Percentiles rank a stretch among this genome's conserved stretches.
Evolutionary conservation across 202 grass and related monocot genomes (phyloP).

Genomic region (Cymbopogon flexuosus): DNA sequence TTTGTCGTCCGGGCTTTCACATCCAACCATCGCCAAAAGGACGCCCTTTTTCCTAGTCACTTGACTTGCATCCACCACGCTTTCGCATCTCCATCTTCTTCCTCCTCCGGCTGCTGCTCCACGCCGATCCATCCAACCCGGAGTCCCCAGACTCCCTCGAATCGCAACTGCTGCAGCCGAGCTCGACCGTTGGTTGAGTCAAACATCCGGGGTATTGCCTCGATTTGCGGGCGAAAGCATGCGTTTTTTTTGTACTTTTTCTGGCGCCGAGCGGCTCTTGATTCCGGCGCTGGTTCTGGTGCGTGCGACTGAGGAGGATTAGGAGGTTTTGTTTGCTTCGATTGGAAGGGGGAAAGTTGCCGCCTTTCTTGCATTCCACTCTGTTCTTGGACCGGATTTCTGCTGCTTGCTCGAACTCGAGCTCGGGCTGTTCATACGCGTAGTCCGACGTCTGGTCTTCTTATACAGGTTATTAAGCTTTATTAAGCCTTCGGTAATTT

Average conservation of each 20-base stretch:
- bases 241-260: neutral
- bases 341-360: neutral
- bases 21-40: constrained; percentile 36
- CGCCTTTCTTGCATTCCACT: constrained; percentile 9
- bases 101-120: neutral
- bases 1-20: constrained; percentile 35
- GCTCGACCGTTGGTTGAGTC: neutral
- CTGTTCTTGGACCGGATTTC: constrained; percentile 12
- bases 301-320: neutral
- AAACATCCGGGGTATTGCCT: neutral
- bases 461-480: constrained; percentile 18
- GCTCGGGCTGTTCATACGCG: neutral
- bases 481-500: neutral
- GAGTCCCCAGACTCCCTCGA: neutral
- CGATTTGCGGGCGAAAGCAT: neutral
- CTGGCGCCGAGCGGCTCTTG: neutral
- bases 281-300: neutral
- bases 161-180: neutral
- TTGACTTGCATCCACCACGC: constrained; percentile 19
- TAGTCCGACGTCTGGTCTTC: neutral
- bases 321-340: neutral
- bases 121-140: constrained; percentile 7
- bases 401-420: neutral
- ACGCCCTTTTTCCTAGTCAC: constrained; percentile 22
- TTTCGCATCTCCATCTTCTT: neutral